Percentiles rank a stretch among this genome's conserved stretches.
Evolutionary conservation across 371 early-diverging fungal genomes (phyloP).

Genomic region (Mucor velutinosus): DNA sequence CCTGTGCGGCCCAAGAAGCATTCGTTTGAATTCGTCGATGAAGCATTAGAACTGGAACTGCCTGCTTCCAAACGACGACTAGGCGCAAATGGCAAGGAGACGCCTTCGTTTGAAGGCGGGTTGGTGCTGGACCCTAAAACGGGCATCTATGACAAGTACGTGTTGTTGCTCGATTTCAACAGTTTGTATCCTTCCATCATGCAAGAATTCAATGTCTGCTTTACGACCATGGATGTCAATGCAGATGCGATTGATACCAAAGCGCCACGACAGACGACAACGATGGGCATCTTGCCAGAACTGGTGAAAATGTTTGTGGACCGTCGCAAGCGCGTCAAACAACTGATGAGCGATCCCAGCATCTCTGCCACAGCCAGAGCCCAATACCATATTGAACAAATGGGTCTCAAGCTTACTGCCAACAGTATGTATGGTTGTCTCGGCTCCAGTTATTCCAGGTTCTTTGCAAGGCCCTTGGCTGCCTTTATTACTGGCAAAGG

Average conservation of each 20-base stretch:
- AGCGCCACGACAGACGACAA: conserved; percentile 54
- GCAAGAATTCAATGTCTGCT: conserved; percentile 99
- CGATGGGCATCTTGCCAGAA: conserved; percentile 87
- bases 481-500: conserved; percentile 96
- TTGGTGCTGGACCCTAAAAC: conserved; percentile 97
- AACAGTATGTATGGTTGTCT: conserved; percentile 99
- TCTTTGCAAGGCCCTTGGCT: conserved; percentile 95
- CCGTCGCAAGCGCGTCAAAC: conserved; percentile 90
- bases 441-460: conserved; percentile 90
- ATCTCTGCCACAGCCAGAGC: not conserved
- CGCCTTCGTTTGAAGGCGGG: conserved; percentile 88
- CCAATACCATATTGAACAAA: conserved; percentile 87
- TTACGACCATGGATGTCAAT: conserved; percentile 82
- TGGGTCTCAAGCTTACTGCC: conserved; percentile 97
- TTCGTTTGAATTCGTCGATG: not conserved
- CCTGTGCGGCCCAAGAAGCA: not conserved
- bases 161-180: conserved; percentile 98
- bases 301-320: conserved; percentile 91
- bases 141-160: conserved; percentile 94
- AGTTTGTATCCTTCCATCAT: conserved; percentile 99
- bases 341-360: conserved; percentile 72
- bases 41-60: conserved; percentile 29
- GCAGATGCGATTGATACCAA: conserved; percentile 67
- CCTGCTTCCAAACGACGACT: conserved; percentile 33
- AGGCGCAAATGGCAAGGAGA: not conserved